These are phyloP conservation scores for Entonaema liquescens DNA, from an alignment of 495 filamentous ascomycete genomes.

Conservation along the genomic window DNA sequence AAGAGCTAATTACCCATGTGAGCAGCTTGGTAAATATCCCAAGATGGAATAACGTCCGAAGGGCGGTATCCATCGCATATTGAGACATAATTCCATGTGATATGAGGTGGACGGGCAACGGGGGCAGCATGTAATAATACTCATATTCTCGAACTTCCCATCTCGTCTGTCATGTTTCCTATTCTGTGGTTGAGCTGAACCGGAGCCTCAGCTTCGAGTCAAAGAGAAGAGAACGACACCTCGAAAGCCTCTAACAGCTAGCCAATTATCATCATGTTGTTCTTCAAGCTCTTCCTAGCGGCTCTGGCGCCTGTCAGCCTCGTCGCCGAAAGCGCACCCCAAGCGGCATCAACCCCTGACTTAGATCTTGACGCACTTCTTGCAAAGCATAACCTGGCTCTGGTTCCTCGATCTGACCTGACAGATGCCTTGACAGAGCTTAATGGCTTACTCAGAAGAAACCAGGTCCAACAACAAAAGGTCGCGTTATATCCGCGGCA, in stretches of 20 bases:
- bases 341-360: conserved; percentile 36
- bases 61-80: conserved; percentile 5
- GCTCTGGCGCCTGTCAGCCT: conserved; percentile 42
- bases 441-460: conserved; percentile 46
- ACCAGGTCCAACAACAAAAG: conserved; percentile 40
- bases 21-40: conserved; percentile 28
- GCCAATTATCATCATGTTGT: conserved; percentile 37
- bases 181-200: conserved; percentile 34
- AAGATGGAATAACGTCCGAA: conserved; percentile 38
- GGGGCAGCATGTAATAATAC: conserved; percentile 19
- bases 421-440: conserved; percentile 50
- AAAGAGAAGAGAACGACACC: conserved; percentile 30
- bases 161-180: conserved; percentile 13
- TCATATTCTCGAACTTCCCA: conserved; percentile 35
- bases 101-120: conserved; percentile 7
- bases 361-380: conserved; percentile 44
- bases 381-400: conserved; percentile 48
- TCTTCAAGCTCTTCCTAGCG: conserved; percentile 41
- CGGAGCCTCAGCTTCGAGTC: conserved; percentile 39
- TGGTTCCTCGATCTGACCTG: conserved; percentile 50
- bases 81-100: conserved; percentile 33
- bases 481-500: conserved; percentile 40
- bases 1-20: conserved; percentile 37
- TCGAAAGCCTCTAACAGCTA: conserved; percentile 14
- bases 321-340: conserved; percentile 33